Evolutionary conservation across 257 asterid species (phyloP).

Genomic region (Solanum ossicruentum): DNA sequence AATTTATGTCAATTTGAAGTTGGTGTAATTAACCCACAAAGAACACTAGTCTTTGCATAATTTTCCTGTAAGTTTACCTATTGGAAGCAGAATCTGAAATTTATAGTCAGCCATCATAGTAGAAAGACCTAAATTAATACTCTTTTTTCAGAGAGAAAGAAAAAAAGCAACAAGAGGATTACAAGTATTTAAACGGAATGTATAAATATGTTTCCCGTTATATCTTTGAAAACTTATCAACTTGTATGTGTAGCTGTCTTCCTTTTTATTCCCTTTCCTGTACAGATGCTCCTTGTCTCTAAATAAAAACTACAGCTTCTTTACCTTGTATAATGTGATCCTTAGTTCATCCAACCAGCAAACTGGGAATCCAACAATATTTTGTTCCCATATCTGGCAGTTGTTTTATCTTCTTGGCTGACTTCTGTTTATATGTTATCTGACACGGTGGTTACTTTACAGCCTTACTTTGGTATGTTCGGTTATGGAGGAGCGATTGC

Average conservation of each 20-base stretch:
- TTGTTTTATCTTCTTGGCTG: neutral
- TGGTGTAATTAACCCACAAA: neutral
- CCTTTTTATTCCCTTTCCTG: neutral
- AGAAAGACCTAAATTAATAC: neutral
- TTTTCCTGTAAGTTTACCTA: neutral
- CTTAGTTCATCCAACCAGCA: neutral
- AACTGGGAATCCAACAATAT: neutral
- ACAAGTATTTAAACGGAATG: neutral
- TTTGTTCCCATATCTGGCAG: neutral
- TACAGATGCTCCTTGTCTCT: neutral
- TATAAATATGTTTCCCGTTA: neutral
- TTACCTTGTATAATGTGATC: neutral
- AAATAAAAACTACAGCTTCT: neutral
- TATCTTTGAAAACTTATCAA: neutral
- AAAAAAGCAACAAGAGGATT: neutral
- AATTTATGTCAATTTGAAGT: neutral
- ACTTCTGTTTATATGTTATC: neutral
- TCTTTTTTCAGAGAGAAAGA: neutral
- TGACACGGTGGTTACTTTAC: constrained; percentile 6
- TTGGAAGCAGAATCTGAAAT: neutral
- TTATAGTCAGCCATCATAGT: neutral
- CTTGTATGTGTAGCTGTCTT: neutral
- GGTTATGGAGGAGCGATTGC: constrained; percentile 81
- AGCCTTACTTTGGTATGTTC: constrained; percentile 87
- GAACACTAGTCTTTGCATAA: neutral